Conservation (phyloP, 1,284 basidiomycete species). For the Cutaneotrichosporon sp. region DNA sequence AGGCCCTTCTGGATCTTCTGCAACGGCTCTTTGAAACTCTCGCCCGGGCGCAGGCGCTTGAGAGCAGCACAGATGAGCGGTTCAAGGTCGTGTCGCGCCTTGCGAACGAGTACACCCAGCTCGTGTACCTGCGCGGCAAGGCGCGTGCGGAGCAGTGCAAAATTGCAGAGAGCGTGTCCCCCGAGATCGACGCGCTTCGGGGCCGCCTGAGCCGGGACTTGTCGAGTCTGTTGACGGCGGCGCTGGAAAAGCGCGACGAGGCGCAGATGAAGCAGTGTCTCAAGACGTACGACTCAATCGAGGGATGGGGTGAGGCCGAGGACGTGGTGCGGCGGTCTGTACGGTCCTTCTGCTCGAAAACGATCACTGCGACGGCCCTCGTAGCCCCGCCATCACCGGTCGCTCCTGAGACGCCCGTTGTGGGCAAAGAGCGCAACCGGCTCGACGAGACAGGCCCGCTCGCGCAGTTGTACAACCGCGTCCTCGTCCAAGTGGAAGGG, state of each 20-base stretch:
- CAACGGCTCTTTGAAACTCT: constrained; percentile 85
- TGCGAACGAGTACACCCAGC: constrained; percentile 82
- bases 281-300: constrained; percentile 71
- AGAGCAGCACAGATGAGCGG: constrained; percentile 19
- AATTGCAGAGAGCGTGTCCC: constrained; percentile 75
- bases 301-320: constrained; percentile 77
- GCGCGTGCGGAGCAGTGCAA: constrained; percentile 67
- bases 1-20: constrained; percentile 75
- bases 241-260: constrained; percentile 41
- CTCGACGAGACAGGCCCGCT: constrained; percentile 8
- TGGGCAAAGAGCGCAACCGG: neutral
- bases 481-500: constrained; percentile 73
- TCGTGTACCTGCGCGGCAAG: constrained; percentile 83
- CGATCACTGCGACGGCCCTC: constrained; percentile 29
- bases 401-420: constrained; percentile 25
- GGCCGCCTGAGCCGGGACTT: constrained; percentile 77
- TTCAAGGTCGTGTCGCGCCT: constrained; percentile 75
- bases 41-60: constrained; percentile 72
- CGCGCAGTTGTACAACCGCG: constrained; percentile 62
- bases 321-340: constrained; percentile 70
- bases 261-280: constrained; percentile 70
- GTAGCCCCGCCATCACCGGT: constrained; percentile 19
- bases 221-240: constrained; percentile 66
- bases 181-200: constrained; percentile 67
- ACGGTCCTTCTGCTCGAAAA: constrained; percentile 57